Base-by-base conservation (phyloP, 2,329 filamentous ascomycete genomes). In the Dryadomyces quercivorus region DNA sequence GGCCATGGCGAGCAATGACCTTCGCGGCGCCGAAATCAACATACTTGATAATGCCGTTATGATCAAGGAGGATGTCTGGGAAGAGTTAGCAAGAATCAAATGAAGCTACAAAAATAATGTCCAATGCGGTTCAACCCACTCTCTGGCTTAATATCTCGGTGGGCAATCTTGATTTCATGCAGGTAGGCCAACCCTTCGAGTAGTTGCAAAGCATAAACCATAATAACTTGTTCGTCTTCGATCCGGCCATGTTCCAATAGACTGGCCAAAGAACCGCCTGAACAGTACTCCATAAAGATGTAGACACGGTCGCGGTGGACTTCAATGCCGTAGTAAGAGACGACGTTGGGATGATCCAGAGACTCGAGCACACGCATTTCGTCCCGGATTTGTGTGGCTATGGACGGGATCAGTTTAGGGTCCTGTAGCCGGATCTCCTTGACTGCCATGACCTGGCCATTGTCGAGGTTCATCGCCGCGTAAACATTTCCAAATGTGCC, bases 271-370 rank as follows among this genome's bases (percentile, higher is more conserved):
- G 92, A 97, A 20, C 93, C 93, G 52, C 93, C 92, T 5, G 90
- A 94, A 69, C 93, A 98, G 70, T 95, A 97, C 69, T 98, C 93
- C 93, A 98, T 98, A 67, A 98, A 98, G 61, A 98, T 96, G 70
- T 97, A 98, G n/a, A 98, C 93, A 66, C 95, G 93, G 75, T 98
- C 93, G 59, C 93, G 82, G 70, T 98, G 93, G 2, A 96, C 93
- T 69, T 98, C 93, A 64, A 98, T 97, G 56, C 93, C 93, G 65
- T 93, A 93, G 70, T 98, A 98, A 10, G 90, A 92, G 21, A 98
- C 94, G 58, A 98, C 88, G 66, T 98, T 98, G 21, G 93, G 93
- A 66, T 98, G 93, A 64, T 98, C 91, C 48, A 98, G 78, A 1
- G 96, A 86, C 69, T 97, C 92, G 50, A 98, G 74, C 5, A 98